Evolutionary conservation across 164 flowering plant species (phyloP).

Genomic region (Akebia trifoliata): DNA sequence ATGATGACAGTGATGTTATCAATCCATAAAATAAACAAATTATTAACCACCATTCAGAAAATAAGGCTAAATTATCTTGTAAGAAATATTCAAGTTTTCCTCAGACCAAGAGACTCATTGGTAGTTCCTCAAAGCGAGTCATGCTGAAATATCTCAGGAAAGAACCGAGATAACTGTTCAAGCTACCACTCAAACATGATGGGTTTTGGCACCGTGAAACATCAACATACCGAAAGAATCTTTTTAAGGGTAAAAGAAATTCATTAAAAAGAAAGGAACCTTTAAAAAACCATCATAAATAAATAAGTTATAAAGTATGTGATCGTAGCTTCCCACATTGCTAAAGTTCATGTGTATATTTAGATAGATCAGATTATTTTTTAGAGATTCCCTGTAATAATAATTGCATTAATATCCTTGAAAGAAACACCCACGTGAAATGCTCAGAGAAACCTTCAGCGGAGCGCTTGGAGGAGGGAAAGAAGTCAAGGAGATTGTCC

Average conservation of each 20-base stretch:
- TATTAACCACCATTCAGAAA: not conserved
- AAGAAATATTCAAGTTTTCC: not conserved
- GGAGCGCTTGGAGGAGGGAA: constrained; percentile 82
- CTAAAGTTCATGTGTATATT: too few relatives aligned
- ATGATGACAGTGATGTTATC: too few relatives aligned
- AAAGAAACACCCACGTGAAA: constrained; percentile 63
- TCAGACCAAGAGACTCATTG: not conserved
- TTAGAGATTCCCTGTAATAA: not conserved
- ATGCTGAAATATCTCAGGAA: not conserved
- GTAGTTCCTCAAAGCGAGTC: not conserved
- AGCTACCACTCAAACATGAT: too few relatives aligned
- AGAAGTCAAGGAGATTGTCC: constrained; percentile 79
- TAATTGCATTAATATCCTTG: not conserved
- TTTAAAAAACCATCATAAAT: too few relatives aligned
- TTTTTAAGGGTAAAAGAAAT: too few relatives aligned
- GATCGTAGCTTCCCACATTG: too few relatives aligned
- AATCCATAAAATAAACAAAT: too few relatives aligned
- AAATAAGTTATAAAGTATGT: too few relatives aligned
- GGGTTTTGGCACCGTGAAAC: too few relatives aligned
- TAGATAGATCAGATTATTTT: not conserved
- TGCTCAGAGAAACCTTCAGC: constrained; percentile 88
- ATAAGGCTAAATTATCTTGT: not conserved
- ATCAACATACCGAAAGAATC: not conserved
- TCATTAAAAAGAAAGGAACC: too few relatives aligned
- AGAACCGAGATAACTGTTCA: not conserved